phyloP scores from a whole-genome alignment of 2,329 filamentous ascomycete genomes.

The Paecilomyces dactylethromorphus region DNA sequence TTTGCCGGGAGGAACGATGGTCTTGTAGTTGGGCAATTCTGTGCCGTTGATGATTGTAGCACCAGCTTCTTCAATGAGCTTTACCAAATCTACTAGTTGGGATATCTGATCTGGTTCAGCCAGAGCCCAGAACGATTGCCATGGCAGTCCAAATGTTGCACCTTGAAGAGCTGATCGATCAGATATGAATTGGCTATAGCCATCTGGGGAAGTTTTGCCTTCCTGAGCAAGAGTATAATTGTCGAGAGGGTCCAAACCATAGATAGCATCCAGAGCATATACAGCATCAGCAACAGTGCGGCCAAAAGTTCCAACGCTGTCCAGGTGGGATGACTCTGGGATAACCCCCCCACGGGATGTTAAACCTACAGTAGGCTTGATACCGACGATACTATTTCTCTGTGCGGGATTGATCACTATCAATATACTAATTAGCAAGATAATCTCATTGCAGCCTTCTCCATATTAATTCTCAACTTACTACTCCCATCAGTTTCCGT shows the following conservation, averaged over 20 bases:
- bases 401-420: slow-evolving; percentile 64
- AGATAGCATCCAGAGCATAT: slow-evolving; percentile 61
- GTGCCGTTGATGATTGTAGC: slow-evolving; percentile 64
- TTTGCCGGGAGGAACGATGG: slow-evolving; percentile 57
- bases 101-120: slow-evolving; percentile 51
- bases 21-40: slow-evolving; percentile 58
- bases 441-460: neutral
- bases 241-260: slow-evolving; percentile 56
- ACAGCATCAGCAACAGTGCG: slow-evolving; percentile 64
- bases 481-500: slow-evolving; percentile 67
- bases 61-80: slow-evolving; percentile 53
- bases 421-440: neutral
- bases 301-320: slow-evolving; percentile 62
- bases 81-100: slow-evolving; percentile 47
- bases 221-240: slow-evolving; percentile 59
- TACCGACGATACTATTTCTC: slow-evolving; percentile 61
- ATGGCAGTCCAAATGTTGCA: slow-evolving; percentile 64
- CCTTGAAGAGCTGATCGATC: slow-evolving; percentile 50
- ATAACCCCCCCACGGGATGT: slow-evolving; percentile 60
- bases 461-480: slow-evolving; percentile 9
- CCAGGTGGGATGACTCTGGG: slow-evolving; percentile 61
- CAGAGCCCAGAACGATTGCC: slow-evolving; percentile 63
- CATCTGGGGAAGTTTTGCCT: slow-evolving; percentile 47
- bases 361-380: slow-evolving; percentile 70
- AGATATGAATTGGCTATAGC: slow-evolving; percentile 54